Percentiles rank a stretch among this genome's conserved stretches.
These are phyloP conservation scores for Salinomyces thailandicus DNA, from an alignment of 2,329 filamentous ascomycete genomes.

Conservation along the genomic window DNA sequence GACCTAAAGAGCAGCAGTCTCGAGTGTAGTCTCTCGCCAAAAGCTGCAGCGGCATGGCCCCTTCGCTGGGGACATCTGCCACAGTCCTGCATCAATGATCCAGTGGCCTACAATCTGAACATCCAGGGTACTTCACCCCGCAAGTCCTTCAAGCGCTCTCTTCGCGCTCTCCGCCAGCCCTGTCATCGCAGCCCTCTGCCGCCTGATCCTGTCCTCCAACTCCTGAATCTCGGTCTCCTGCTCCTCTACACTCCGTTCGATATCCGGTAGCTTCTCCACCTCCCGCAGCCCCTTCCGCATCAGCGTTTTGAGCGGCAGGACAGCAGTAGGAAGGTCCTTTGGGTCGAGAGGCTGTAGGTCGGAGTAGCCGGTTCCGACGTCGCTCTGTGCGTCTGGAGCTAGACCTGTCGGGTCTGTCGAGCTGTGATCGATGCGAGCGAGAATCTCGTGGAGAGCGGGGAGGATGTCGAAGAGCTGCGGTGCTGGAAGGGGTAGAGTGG, in stretches of 20 bases:
- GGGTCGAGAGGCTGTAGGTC: conserved; percentile 40
- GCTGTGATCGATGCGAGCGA: conserved; percentile 51
- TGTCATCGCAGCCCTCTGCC: conserved; percentile 51
- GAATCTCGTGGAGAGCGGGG: conserved; percentile 67
- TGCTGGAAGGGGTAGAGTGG: conserved; percentile 46
- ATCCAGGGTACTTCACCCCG: not conserved
- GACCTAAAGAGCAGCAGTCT: too few species aligned
- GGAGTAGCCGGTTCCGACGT: conserved; percentile 12
- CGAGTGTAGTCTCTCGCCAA: too few species aligned
- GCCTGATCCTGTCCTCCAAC: conserved; percentile 52
- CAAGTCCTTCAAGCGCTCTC: not conserved
- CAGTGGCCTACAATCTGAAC: too few species aligned
- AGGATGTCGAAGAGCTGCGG: conserved; percentile 79
- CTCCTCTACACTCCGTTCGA: conserved; percentile 54
- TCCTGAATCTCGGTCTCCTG: conserved; percentile 61
- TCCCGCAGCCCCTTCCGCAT: conserved; percentile 59
- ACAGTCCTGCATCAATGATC: too few species aligned
- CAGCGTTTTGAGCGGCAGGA: conserved; percentile 70
- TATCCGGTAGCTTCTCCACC: conserved; percentile 57
- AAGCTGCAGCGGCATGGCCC: too few species aligned
- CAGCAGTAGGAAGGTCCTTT: conserved; percentile 71
- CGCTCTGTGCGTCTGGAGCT: conserved; percentile 10
- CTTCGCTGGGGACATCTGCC: too few species aligned
- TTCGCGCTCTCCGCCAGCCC: conserved; percentile 29
- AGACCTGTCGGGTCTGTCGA: conserved; percentile 3